Percentiles rank a stretch among this genome's conserved stretches.
These are phyloP conservation scores for Aspergillus panamensis DNA, from an alignment of 495 filamentous ascomycete genomes.

Conservation along the genomic window DNA sequence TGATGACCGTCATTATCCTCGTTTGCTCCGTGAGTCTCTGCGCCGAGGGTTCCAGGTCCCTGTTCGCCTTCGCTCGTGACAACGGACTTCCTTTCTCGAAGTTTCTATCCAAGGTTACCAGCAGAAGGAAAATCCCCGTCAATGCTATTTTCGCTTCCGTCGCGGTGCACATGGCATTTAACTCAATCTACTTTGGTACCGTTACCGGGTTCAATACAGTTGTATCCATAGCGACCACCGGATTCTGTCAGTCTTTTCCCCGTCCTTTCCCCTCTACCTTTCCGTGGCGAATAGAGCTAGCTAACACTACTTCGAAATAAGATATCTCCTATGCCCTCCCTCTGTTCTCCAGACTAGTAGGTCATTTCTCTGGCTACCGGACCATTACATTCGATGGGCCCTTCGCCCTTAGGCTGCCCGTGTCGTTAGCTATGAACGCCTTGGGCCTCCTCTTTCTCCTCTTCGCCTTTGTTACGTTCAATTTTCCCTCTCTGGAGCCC, in stretches of 20 bases:
- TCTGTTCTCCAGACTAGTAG: conserved; percentile 13
- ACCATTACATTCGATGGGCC: conserved; percentile 33
- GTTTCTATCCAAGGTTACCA: conserved; percentile 39
- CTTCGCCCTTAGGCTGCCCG: conserved; percentile 31
- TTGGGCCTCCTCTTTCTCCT: conserved; percentile 47
- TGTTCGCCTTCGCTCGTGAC: conserved; percentile 51
- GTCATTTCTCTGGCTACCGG: conserved; percentile 11
- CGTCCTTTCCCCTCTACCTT: neutral
- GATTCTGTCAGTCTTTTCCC: conserved; percentile 48
- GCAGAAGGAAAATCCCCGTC: conserved; percentile 39
- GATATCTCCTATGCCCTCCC: conserved; percentile 18
- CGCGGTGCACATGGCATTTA: conserved; percentile 47
- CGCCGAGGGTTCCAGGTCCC: conserved; percentile 44
- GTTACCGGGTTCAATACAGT: conserved; percentile 52
- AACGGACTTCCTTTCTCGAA: conserved; percentile 47
- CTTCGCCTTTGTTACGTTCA: conserved; percentile 52
- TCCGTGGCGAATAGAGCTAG: neutral
- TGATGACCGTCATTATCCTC: conserved; percentile 43
- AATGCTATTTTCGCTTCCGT: conserved; percentile 42
- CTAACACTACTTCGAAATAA: neutral
- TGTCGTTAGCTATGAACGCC: conserved; percentile 42
- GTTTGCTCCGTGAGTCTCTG: conserved; percentile 40
- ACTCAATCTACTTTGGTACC: conserved; percentile 54
- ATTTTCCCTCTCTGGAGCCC: conserved; percentile 48
- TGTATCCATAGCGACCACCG: conserved; percentile 52